Evolutionary conservation across 2,329 filamentous ascomycete genomes (phyloP).

Genomic region (Triangularia setosa): DNA sequence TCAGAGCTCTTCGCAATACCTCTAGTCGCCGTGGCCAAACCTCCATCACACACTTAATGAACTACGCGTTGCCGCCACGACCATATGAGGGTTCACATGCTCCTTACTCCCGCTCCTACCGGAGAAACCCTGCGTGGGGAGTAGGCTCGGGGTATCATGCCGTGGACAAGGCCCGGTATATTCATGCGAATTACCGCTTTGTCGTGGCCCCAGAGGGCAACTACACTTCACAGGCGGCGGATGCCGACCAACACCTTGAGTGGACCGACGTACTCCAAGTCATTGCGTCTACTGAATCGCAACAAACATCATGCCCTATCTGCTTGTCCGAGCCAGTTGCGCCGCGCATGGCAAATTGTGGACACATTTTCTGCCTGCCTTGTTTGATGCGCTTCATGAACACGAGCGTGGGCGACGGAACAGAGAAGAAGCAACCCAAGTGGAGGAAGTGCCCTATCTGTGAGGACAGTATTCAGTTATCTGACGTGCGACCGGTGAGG

Average conservation of each 20-base stretch:
- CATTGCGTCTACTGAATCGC: constrained; percentile 83
- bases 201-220: constrained; percentile 79
- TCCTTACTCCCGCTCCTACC: constrained; percentile 52
- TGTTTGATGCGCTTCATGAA: constrained; percentile 97
- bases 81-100: constrained; percentile 56
- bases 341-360: constrained; percentile 93
- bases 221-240: constrained; percentile 75
- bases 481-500: constrained; percentile 81
- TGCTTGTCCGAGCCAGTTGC: constrained; percentile 90
- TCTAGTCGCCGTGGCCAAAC: constrained; percentile 84
- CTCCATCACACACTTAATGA: constrained; percentile 94
- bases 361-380: constrained; percentile 92
- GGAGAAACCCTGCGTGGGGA: constrained; percentile 76
- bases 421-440: constrained; percentile 52
- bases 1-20: constrained; percentile 55
- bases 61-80: constrained; percentile 77
- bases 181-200: constrained; percentile 97
- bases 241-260: constrained; percentile 85
- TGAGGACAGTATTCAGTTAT: constrained; percentile 88
- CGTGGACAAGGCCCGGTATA: constrained; percentile 81
- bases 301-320: constrained; percentile 86
- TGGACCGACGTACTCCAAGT: constrained; percentile 91
- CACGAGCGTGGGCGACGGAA: constrained; percentile 62
- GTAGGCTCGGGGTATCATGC: constrained; percentile 86
- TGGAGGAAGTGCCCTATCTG: constrained; percentile 98